Conservation (phyloP, 2,329 filamentous ascomycete genomes). For the Colletotrichum tropicicola region DNA sequence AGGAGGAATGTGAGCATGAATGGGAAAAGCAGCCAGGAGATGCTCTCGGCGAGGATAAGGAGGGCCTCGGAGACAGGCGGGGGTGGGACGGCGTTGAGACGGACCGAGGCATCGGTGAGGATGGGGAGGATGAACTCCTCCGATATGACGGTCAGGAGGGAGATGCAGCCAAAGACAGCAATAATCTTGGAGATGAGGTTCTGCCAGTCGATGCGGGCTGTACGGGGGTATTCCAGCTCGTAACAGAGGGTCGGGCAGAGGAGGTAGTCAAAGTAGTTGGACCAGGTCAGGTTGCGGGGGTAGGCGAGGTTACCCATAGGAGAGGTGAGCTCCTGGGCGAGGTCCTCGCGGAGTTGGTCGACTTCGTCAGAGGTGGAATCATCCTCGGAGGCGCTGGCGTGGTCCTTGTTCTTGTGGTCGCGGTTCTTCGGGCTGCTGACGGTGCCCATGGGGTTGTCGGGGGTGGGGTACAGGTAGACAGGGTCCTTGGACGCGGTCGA, state of each 20-base stretch:
- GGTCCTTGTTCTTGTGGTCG: conserved; percentile 31
- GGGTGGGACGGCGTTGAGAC: conserved; percentile 52
- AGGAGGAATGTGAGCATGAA: conserved; percentile 97
- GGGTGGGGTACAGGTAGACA: conserved; percentile 79
- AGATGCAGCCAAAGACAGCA: conserved; percentile 96
- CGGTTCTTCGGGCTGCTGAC: conserved; percentile 34
- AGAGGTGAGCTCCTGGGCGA: conserved; percentile 91
- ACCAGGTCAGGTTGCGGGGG: conserved; percentile 83
- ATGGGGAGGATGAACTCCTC: conserved; percentile 97
- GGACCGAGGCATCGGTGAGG: conserved; percentile 72
- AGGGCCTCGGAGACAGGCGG: conserved; percentile 69
- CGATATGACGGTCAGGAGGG: conserved; percentile 87
- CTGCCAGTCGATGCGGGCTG: conserved; percentile 76
- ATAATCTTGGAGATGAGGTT: conserved; percentile 86
- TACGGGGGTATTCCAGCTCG: conserved; percentile 94
- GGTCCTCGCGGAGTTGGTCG: conserved; percentile 79
- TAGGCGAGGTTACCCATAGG: conserved; percentile 91
- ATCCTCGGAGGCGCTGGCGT: conserved; percentile 35
- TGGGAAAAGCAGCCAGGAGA: conserved; percentile 91
- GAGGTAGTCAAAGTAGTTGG: conserved; percentile 87
- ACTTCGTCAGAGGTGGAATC: conserved; percentile 59
- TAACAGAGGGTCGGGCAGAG: conserved; percentile 97
- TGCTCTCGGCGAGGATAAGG: conserved; percentile 87
- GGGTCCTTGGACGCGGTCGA: conserved; percentile 64
- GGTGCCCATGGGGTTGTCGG: conserved; percentile 59